Base-by-base conservation (phyloP, 345 rosid genomes). In the Syzygium aromaticum region DNA sequence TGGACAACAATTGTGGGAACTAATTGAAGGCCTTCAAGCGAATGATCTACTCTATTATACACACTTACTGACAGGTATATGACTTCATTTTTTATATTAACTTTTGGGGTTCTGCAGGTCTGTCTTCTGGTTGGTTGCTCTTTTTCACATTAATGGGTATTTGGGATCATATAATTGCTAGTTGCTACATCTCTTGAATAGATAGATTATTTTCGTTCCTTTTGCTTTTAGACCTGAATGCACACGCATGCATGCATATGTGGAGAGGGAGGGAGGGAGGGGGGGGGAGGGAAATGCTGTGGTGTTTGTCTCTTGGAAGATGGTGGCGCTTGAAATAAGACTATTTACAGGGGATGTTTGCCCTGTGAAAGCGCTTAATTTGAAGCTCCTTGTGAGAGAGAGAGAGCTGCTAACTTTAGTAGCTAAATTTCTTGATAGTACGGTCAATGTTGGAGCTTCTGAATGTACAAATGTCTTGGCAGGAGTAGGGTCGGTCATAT, bases 1-100 rank as follows among this genome's bases (percentile, higher is more conserved):
- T 90, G 99, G 99, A 77, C 91, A 94, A 73, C 96, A 98, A 87
- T 90, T 98, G 84, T 96, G 96, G 93, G 97, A 96, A 64, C 88
- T 96, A 90, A 92, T 95, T 53, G 97, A 98, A 93, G 99, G 99
- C 84, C 99, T 98, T 86, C 94, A 94, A 92, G 98, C 93, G 3
- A 98, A 98, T 83, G 89, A 95, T 86, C 93, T 98, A 67, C 88
- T 98, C 84, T 95, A 88, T 89, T 98, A 98, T 85, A 98, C 99
- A 83, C 99, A 98, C 94, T 90, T 98, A 89, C 88, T 98, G 89
- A 98, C 99, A 88, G 99, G 99, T 95, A 89, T 84, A 63, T 87
- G 19, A 54, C 49, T 86, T 78, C 30, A 82, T 13, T 5, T 52
- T 33, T 52, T 84, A 21, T 46, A 63, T 43, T 52, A 33, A 52